Evolutionary conservation across 805 yeast species (phyloP).

Genomic region (Candida alai): DNA sequence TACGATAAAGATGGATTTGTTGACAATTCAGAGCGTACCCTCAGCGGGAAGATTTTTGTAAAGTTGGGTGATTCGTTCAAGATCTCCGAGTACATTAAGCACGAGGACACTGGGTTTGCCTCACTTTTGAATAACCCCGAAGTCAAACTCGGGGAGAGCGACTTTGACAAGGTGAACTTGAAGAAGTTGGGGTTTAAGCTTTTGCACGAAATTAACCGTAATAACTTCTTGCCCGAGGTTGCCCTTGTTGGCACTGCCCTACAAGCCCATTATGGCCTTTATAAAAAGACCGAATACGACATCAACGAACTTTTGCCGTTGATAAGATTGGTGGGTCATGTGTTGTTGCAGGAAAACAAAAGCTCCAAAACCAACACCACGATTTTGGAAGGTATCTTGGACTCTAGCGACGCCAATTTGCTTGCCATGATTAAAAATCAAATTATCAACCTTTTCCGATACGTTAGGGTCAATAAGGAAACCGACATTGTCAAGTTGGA

Average conservation of each 20-base stretch:
- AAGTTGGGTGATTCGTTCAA: slow-evolving; percentile 31
- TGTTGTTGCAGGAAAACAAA: slow-evolving; percentile 18
- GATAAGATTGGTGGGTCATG: slow-evolving; percentile 21
- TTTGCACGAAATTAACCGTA: slow-evolving; percentile 48
- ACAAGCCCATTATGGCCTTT: slow-evolving; percentile 30
- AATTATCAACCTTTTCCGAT: slow-evolving; percentile 25
- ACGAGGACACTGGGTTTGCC: slow-evolving; percentile 9
- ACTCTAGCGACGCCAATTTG: slow-evolving; percentile 20
- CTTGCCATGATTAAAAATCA: slow-evolving; percentile 21
- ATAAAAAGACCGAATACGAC: slow-evolving; percentile 11
- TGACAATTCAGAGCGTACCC: slow-evolving; percentile 24
- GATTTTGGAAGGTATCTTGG: slow-evolving; percentile 17
- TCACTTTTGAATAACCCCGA: slow-evolving; percentile 5
- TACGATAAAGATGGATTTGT: slow-evolving; percentile 20
- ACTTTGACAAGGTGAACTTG: slow-evolving; percentile 23
- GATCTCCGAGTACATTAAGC: slow-evolving; percentile 23
- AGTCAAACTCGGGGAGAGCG: slow-evolving; percentile 4
- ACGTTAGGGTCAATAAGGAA: slow-evolving; percentile 19
- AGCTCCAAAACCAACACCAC: slow-evolving; percentile 19
- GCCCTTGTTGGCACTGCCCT: slow-evolving; percentile 48
- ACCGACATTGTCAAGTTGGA: slow-evolving; percentile 28
- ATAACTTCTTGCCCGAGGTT: slow-evolving; percentile 50
- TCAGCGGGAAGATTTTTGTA: slow-evolving; percentile 36
- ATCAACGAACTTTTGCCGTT: slow-evolving; percentile 27
- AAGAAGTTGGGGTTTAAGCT: slow-evolving; percentile 53